Base-by-base conservation (phyloP, 2,329 filamentous ascomycete genomes). In the Colletotrichum spaethianum region DNA sequence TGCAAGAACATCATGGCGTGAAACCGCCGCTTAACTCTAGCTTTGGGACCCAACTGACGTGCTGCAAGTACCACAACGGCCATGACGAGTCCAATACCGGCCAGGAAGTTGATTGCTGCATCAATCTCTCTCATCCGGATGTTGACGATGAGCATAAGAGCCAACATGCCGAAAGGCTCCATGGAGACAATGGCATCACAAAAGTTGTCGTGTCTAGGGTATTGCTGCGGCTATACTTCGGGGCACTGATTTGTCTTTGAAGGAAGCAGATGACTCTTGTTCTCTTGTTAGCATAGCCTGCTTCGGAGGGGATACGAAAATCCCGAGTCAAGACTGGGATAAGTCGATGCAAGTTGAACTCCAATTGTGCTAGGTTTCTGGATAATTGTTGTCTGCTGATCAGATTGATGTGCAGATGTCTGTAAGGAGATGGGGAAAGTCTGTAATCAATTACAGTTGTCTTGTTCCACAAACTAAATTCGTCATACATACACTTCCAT, bases 371-470 rank as follows among this genome's bases (percentile, higher is more conserved):
- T n/a, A n/a, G n/a, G n/a, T 9, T 36, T 36, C 33, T 36, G 33
- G 33, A 6, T 36, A 36, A 9, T 36, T 7, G 11, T 9, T 1
- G 33, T 9, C 2, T 36, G 2, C 33, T 14, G 12, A 48, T 2
- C 14, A 4, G 26, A 12, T 48, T 16, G 11, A 26, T 48, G 3
- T 9, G 6, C 20, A n/a, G n/a, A 26, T 11, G n/a, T 42, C 3
- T 42, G n/a, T n/a, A n/a, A 12, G 12, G 6, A 26, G 11, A 14
- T 4, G 46, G 8, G 14, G 26, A 52, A 52, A 18, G 5, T 18
- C 7, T 31, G 26, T 14, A 18, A 1, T 0, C 18, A 16, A 1
- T 0, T 31, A 16, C 2, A 52, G 1, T 8, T 3, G 6, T 31
- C 14, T 28, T n/a, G n/a, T n/a, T 52, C 14, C 23, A 31, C 14